A percentile compares a stretch with the other conserved stretches of the same genome.
These are phyloP conservation scores for Tripterygium wilfordii DNA, from an alignment of 177 flowering plant genomes.

Conservation along the genomic window DNA sequence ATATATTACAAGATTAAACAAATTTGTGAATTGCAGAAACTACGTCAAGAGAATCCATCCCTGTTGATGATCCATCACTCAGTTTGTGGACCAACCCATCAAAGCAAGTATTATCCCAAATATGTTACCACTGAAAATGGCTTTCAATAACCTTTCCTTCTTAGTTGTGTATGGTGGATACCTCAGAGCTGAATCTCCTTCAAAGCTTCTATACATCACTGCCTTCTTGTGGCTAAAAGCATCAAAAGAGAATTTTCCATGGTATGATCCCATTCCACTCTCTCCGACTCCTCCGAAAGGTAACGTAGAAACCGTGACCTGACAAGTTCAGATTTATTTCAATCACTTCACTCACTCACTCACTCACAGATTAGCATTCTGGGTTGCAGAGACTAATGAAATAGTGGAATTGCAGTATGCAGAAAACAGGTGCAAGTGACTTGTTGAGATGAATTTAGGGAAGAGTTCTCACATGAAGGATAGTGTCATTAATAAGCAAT, in stretches of 20 bases:
- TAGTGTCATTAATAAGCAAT: constrained; percentile 26
- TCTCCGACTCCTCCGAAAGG: constrained; percentile 73
- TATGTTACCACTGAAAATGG: constrained; percentile 22
- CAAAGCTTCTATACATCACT: constrained; percentile 35
- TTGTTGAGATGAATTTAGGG: no score
- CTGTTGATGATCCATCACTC: no score
- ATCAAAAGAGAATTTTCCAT: constrained; percentile 58
- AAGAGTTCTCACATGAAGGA: constrained; percentile 18
- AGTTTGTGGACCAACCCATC: constrained; percentile 12
- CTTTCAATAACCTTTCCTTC: constrained; percentile 27
- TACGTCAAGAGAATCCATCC: no score
- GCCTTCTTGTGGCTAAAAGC: constrained; percentile 56
- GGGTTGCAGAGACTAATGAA: no score
- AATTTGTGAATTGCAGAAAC: no score
- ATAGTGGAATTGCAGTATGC: no score
- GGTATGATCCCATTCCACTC: constrained; percentile 58
- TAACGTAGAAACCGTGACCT: constrained; percentile 23
- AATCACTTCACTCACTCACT: not conserved
- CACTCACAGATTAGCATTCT: not conserved
- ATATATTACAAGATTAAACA: no score
- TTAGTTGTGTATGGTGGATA: constrained; percentile 38
- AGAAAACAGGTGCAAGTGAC: no score
- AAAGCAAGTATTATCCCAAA: constrained; percentile 21
- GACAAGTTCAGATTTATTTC: constrained; percentile 2
- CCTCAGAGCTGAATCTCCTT: constrained; percentile 30